phyloP scores from a whole-genome alignment of 2,329 filamentous ascomycete genomes.

The Rhinocladiella similis region DNA sequence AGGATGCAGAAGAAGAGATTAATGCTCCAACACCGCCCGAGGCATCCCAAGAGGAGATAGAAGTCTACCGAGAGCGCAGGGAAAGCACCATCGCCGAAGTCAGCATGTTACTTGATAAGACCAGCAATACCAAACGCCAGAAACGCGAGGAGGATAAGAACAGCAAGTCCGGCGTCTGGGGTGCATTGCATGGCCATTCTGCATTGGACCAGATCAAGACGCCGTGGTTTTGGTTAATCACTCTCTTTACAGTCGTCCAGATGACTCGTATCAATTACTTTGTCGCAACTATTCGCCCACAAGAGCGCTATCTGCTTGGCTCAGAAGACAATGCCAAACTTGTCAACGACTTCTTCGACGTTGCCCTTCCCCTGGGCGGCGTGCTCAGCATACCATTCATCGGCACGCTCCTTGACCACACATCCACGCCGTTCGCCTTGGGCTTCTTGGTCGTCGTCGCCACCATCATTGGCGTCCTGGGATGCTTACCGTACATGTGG shows the following conservation, averaged over 20 bases:
- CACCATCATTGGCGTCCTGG: slow-evolving; percentile 73
- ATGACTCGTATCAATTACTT: slow-evolving; percentile 90
- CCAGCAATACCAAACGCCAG: slow-evolving; percentile 59
- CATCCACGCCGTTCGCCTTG: slow-evolving; percentile 71
- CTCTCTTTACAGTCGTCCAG: slow-evolving; percentile 74
- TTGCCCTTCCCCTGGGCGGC: slow-evolving; percentile 80
- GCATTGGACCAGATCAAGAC: slow-evolving; percentile 72
- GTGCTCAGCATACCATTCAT: slow-evolving; percentile 86
- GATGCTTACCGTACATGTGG: slow-evolving; percentile 69
- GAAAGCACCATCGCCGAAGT: slow-evolving; percentile 69
- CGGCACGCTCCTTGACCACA: slow-evolving; percentile 74
- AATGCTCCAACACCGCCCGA: slow-evolving; percentile 49
- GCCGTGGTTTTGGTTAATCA: slow-evolving; percentile 83
- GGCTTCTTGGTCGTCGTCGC: slow-evolving; percentile 68
- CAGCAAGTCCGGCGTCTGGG: slow-evolving; percentile 76
- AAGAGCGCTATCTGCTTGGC: slow-evolving; percentile 75
- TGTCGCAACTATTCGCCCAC: slow-evolving; percentile 78
- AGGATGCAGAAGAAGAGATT: slow-evolving; percentile 61
- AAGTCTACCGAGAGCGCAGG: slow-evolving; percentile 52
- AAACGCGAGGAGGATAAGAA: slow-evolving; percentile 67
- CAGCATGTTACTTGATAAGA: slow-evolving; percentile 68
- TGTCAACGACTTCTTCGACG: slow-evolving; percentile 83
- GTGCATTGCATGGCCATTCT: slow-evolving; percentile 73
- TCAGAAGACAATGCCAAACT: slow-evolving; percentile 61
- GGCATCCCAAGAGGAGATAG: slow-evolving; percentile 53